Evolutionary conservation across 768 basidiomycete species (phyloP).

Genomic region (Lentinula edodes): DNA sequence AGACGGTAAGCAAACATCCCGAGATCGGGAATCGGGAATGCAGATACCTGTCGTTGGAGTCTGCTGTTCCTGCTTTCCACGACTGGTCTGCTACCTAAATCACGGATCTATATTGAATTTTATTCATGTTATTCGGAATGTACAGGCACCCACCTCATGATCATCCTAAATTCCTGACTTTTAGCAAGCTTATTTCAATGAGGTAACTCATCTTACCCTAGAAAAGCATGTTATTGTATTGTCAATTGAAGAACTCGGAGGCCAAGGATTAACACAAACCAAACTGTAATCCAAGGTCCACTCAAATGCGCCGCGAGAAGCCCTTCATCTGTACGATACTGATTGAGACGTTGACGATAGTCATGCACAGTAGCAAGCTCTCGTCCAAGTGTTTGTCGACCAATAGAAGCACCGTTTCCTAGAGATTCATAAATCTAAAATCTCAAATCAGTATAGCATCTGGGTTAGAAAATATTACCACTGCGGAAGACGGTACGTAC

Average conservation of each 20-base stretch:
- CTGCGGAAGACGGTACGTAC: slow-evolving; percentile 21
- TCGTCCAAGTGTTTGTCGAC: slow-evolving; percentile 42
- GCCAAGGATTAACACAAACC: slow-evolving; percentile 24
- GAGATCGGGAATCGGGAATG: background rate
- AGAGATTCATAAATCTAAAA: slow-evolving; percentile 44
- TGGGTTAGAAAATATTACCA: background rate
- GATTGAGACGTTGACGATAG: slow-evolving; percentile 44
- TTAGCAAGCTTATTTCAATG: background rate
- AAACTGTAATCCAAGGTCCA: slow-evolving; percentile 53
- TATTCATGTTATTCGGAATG: background rate
- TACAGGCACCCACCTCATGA: slow-evolving; percentile 33
- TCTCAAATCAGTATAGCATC: background rate
- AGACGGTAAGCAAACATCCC: slow-evolving; percentile 44
- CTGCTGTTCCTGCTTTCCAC: slow-evolving; percentile 51
- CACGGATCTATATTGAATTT: background rate
- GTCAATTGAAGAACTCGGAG: background rate
- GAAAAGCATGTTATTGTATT: background rate
- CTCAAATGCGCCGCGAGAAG: slow-evolving; percentile 42
- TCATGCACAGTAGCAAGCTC: slow-evolving; percentile 54
- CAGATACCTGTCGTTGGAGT: slow-evolving; percentile 32
- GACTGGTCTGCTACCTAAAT: slow-evolving; percentile 46
- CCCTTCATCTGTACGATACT: slow-evolving; percentile 48
- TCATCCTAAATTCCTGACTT: slow-evolving; percentile 32
- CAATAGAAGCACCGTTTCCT: slow-evolving; percentile 39
- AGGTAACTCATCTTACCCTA: background rate